Evolutionary conservation across 805 yeast genomes (phyloP).

Genomic region (Kazachstania taianensis): DNA sequence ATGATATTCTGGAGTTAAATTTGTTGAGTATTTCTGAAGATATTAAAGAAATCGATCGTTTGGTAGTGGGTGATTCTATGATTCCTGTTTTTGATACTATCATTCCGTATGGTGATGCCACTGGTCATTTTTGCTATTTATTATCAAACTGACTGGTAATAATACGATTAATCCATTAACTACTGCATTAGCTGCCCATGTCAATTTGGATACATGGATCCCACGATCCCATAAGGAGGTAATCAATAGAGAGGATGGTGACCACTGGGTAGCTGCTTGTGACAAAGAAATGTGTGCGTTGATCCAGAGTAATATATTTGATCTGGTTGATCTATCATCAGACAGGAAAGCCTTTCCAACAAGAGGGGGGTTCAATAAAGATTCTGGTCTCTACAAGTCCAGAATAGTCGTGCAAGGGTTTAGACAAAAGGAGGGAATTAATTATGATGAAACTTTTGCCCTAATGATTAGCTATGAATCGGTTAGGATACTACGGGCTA

Average conservation of each 20-base stretch:
- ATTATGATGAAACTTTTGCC: neutral
- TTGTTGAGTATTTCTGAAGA: too few species aligned
- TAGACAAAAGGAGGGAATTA: neutral
- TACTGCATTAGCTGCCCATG: neutral
- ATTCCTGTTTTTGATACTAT: neutral
- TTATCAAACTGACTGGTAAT: neutral
- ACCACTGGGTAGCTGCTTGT: slow-evolving; percentile 5
- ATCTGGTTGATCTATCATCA: neutral
- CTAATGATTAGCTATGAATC: neutral
- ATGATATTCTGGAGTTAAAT: too few species aligned
- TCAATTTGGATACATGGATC: neutral
- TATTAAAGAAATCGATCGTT: too few species aligned
- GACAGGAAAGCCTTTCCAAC: neutral
- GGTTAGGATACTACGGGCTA: neutral
- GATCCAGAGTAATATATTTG: neutral
- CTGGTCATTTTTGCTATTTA: neutral
- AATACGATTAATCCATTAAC: neutral
- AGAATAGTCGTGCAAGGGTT: neutral
- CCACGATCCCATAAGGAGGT: neutral
- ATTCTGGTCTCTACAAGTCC: neutral
- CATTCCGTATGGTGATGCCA: neutral
- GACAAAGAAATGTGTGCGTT: slow-evolving; percentile 5
- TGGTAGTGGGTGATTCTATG: neutral
- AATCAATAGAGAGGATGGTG: neutral
- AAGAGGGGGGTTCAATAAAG: neutral